Conservation (phyloP, 306 rosid genomes). For the Cicer cuneatum region DNA sequence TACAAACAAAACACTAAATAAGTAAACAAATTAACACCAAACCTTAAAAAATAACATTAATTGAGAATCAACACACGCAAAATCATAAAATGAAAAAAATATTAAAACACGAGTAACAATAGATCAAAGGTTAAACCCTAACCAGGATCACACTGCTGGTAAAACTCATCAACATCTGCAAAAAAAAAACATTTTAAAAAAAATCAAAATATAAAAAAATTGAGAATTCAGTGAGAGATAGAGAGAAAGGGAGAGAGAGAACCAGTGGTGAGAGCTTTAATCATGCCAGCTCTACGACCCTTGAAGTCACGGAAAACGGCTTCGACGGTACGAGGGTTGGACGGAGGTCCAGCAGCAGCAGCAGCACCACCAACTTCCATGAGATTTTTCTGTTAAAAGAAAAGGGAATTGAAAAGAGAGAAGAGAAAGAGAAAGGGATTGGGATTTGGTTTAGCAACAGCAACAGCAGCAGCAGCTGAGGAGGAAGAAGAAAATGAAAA, state of each 20-base stretch:
- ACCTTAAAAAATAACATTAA: neutral
- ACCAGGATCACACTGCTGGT: conserved; percentile 30
- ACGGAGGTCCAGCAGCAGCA: neutral
- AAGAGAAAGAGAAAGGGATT: neutral
- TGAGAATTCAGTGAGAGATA: neutral
- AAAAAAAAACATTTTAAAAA: neutral
- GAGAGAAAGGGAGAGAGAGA: neutral
- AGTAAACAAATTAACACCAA: neutral
- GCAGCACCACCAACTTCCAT: neutral
- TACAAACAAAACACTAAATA: conserved; percentile 13
- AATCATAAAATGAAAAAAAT: neutral
- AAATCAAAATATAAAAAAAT: neutral
- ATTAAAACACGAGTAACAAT: neutral
- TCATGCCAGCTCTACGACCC: conserved; percentile 4
- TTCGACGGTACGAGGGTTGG: neutral
- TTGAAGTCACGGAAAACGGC: conserved; percentile 29
- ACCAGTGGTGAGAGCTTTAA: conserved; percentile 37
- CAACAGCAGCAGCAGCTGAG: conserved; percentile 10
- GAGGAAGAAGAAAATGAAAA: neutral
- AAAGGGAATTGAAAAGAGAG: neutral
- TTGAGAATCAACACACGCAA: neutral
- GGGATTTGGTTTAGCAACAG: neutral
- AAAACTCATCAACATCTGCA: conserved; percentile 30
- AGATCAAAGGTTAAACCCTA: conserved; percentile 7
- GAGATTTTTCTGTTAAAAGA: neutral